Evolutionary conservation across 371 early-diverging fungal species (phyloP).

Genomic region (Choanephora cucurbitarum): DNA sequence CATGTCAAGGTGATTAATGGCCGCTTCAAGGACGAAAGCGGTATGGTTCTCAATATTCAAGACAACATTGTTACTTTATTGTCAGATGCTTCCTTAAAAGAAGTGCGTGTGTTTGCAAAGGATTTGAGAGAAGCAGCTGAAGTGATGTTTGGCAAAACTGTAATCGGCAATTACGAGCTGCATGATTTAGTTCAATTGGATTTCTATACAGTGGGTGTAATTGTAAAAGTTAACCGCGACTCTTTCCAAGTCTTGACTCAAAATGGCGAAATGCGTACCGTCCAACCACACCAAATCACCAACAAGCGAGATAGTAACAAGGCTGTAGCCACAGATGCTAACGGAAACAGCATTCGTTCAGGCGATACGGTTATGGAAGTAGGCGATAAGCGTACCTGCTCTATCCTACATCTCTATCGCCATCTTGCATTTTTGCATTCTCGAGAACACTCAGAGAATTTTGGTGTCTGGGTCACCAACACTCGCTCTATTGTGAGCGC

Average conservation of each 20-base stretch:
- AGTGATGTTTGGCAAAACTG: constrained; percentile 48
- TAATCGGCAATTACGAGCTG: constrained; percentile 69
- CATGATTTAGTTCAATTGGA: constrained; percentile 88
- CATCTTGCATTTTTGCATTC: constrained; percentile 67
- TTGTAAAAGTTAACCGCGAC: constrained; percentile 82
- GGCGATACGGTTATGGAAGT: constrained; percentile 83
- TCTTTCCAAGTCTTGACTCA: constrained; percentile 80
- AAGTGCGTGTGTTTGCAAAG: constrained; percentile 84
- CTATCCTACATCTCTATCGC: constrained; percentile 73
- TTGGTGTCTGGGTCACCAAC: constrained; percentile 69
- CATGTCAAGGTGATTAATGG: constrained; percentile 95
- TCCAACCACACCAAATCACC: constrained; percentile 74
- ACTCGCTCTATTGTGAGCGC: constrained; percentile 54
- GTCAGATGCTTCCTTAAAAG: constrained; percentile 74
- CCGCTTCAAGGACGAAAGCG: constrained; percentile 83
- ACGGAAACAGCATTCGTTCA: constrained; percentile 74
- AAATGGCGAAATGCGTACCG: constrained; percentile 68
- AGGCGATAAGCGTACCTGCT: constrained; percentile 63
- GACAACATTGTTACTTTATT: constrained; percentile 82
- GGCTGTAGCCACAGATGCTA: constrained; percentile 78
- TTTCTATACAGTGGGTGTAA: constrained; percentile 77
- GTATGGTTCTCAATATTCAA: constrained; percentile 82
- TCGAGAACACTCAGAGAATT: constrained; percentile 65
- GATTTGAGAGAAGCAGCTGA: constrained; percentile 81
- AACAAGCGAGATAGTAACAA: constrained; percentile 65